Evolutionary conservation across 352 stramenopile species (phyloP), one percentile per base, ranked within the genome.

Genomic region (Blastocystis sp.): DNA sequence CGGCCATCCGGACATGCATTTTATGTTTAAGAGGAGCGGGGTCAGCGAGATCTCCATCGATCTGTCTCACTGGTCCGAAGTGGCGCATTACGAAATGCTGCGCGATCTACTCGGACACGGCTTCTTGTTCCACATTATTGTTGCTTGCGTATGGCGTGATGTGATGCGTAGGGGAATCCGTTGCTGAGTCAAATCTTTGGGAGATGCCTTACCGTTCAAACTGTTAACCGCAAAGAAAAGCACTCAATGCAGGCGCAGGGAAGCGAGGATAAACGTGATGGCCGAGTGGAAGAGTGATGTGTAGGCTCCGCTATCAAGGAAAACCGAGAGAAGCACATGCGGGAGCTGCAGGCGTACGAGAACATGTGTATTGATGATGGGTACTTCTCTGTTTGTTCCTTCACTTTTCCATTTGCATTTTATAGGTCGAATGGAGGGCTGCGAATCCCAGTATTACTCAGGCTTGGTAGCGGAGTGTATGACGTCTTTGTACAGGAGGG

Each of bases 81-180:
- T 84, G 2, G 40, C 66, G 1, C 54, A 84, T 52, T 84, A 84
- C 61, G 45, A 66, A n/a, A 45, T 84, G 74, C 11, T 84, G 19
- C 9, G 19, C 6, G 19, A 42, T n/a, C 21, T 63, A 1, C n/a
- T 84, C 9, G 45, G 48, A 6, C 34, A 69, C 42, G 74, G 74
- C 0, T 84, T 84, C 57, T n/a, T 42, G 7, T 69, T 69, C 48
- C 57, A 68, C 34, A 66, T 84, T 52, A n/a, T 45, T 19, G 74
- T 84, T 34, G 28, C 28, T 57, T 34, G 74, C 17, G n/a, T 60
- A 19, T 38, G 45, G 52, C 38, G 4, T 2, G 3, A 7, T 28
- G 21, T 84, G 9, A 84, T 17, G 28, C 2, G 57, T 69, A 84
- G 74, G 19, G 43, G 28, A 45, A 38, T 11, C 45, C 38, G 4